Conservation (phyloP, 2,329 filamentous ascomycete genomes). For the Annulohypoxylon truncatum region DNA sequence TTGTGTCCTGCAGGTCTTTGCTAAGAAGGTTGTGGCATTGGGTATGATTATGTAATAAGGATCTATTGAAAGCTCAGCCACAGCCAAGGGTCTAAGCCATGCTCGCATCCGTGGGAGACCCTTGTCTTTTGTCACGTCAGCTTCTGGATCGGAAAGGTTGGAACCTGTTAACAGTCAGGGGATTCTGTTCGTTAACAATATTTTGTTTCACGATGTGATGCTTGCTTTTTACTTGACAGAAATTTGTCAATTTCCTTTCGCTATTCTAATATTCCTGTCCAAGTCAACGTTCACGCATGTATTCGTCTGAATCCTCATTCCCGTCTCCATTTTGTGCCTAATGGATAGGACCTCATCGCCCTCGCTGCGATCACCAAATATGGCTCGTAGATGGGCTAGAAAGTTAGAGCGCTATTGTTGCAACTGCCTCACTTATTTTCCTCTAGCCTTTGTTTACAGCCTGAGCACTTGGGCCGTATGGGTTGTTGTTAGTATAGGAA, state of each 20-base stretch:
- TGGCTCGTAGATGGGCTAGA: conserved; percentile 73
- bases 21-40: too few species aligned
- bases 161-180: conserved; percentile 26
- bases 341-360: conserved; percentile 46
- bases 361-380: conserved; percentile 51
- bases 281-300: neutral
- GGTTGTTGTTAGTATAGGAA: conserved; percentile 81
- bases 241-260: conserved; percentile 20
- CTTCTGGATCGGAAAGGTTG: neutral
- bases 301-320: neutral
- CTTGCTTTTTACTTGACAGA: conserved; percentile 17
- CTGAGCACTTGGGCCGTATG: conserved; percentile 95
- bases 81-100: conserved; percentile 7
- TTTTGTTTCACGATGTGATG: conserved; percentile 37
- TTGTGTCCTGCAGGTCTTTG: too few species aligned
- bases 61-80: conserved; percentile 4
- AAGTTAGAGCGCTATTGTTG: conserved; percentile 87
- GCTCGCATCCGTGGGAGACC: neutral
- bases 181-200: conserved; percentile 15
- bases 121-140: conserved; percentile 23
- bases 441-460: conserved; percentile 88
- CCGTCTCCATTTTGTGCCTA: conserved; percentile 13
- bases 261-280: neutral
- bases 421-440: conserved; percentile 80
- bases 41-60: neutral